These are phyloP conservation scores for Lactifluus volemus DNA, from an alignment of 768 basidiomycete genomes.

Conservation along the genomic window DNA sequence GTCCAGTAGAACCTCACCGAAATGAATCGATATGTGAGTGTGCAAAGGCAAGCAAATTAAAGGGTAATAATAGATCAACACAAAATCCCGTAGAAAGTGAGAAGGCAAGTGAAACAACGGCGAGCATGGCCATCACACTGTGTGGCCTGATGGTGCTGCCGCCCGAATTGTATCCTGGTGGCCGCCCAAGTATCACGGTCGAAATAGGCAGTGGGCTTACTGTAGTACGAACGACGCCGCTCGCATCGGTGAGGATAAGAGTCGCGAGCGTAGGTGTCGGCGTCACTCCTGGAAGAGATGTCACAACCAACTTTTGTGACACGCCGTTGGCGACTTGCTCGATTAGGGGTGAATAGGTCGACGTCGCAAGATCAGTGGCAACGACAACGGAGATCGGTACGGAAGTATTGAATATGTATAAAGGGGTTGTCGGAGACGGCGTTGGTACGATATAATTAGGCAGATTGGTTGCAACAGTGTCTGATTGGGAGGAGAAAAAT, in stretches of 20 bases:
- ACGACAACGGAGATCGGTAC: conserved; percentile 38
- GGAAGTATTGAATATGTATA: conserved; percentile 65
- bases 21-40: background rate
- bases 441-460: conserved; percentile 65
- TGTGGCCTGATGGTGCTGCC: background rate
- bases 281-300: conserved; percentile 49
- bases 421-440: conserved; percentile 51
- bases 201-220: conserved; percentile 40
- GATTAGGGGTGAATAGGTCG: conserved; percentile 59
- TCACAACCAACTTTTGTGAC: conserved; percentile 33
- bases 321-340: conserved; percentile 6
- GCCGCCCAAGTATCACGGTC: conserved; percentile 50
- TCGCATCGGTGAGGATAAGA: conserved; percentile 45
- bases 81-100: background rate
- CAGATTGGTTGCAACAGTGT: conserved; percentile 56
- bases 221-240: conserved; percentile 45
- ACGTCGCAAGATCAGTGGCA: conserved; percentile 54
- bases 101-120: background rate
- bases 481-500: conserved; percentile 51
- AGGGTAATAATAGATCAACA: conserved; percentile 1
- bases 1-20: background rate
- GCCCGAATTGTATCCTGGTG: conserved; percentile 38
- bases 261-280: conserved; percentile 46
- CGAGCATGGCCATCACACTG: background rate
- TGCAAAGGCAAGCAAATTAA: background rate